Base-by-base conservation (phyloP, 805 yeast genomes). In the Kurtzmaniella cleridarum region DNA sequence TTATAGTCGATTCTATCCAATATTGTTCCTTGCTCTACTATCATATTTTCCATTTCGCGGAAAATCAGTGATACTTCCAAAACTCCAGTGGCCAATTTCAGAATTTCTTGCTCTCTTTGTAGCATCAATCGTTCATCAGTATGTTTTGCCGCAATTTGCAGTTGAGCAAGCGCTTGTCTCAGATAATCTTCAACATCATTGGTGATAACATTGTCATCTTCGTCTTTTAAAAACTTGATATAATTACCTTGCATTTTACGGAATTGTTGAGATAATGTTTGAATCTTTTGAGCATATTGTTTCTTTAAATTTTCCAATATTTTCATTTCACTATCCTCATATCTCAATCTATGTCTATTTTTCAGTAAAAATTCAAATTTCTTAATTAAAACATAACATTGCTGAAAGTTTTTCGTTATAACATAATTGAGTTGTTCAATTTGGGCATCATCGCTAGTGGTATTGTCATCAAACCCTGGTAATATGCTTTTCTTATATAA, bases 1-100 rank as follows among this genome's bases (percentile, higher is more conserved):
- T 93, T 93, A 59, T 91, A 93, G 60, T 91, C 98, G 41, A 93
- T 91, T 48, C 97, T 69, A 61, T 93, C 98, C 43, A 93, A 70
- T 32, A 93, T 74, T 0, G 96, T 87, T 1, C 98, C 98, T 62
- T 93, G 98, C 53, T 93, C 98, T 40, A 93, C 84, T 32, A 93
- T 86, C 73, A 93, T 71, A 29, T 80, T 78, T 53, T 95, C 97
- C 76, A 93, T 76, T 54, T 93, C 98, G 56, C 84, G 84, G 67
- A 93, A 93, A 33, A 93, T 91, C 1, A 91, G 87, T 24, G 95
- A 84, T 1, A 93, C 86, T 57, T 93, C 99, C 30, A 91, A 66
- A 33, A 93, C 95, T 37, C 97, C 96, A 69, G 86, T 87, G 3
- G 98, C 98, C 39, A 93, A 73, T 48, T 84, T 84, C 26, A 84